phyloP scores from a whole-genome alignment of 2,329 filamentous ascomycete genomes.

The Lomentospora prolificans region DNA sequence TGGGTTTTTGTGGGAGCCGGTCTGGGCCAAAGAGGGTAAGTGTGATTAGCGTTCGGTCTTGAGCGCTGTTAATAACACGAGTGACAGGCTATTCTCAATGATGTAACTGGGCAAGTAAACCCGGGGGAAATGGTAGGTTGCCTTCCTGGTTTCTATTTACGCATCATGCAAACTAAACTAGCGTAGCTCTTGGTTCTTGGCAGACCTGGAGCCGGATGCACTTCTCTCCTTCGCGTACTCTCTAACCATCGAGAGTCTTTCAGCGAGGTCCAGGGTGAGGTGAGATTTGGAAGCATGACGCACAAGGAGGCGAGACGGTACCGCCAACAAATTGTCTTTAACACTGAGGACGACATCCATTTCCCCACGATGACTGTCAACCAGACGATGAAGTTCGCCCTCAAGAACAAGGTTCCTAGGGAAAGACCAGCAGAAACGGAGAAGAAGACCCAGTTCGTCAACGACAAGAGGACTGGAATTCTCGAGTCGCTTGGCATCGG shows the following conservation, averaged over 20 bases:
- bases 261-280: slow-evolving; percentile 17
- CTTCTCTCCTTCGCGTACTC: slow-evolving; percentile 20
- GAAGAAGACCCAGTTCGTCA: slow-evolving; percentile 19
- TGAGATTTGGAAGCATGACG: slow-evolving; percentile 18
- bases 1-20: slow-evolving; percentile 9
- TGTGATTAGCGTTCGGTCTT: neutral
- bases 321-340: slow-evolving; percentile 21
- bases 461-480: slow-evolving; percentile 22
- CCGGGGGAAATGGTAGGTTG: slow-evolving; percentile 32
- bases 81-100: slow-evolving; percentile 26
- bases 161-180: neutral
- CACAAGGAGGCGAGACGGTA: slow-evolving; percentile 16
- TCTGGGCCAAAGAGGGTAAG: slow-evolving; percentile 20
- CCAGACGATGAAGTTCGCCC: slow-evolving; percentile 56
- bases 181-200: slow-evolving; percentile 21
- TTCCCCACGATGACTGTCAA: slow-evolving; percentile 60
- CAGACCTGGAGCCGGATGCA: slow-evolving; percentile 22
- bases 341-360: slow-evolving; percentile 45
- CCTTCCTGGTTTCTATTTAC: neutral
- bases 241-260: slow-evolving; percentile 21
- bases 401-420: slow-evolving; percentile 53
- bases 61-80: neutral
- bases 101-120: slow-evolving; percentile 27
- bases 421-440: slow-evolving; percentile 33
- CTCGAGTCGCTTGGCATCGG: slow-evolving; percentile 56